Evolutionary conservation across 768 basidiomycete species (phyloP), one percentile per base, ranked within the genome.

Genomic region (Boletus tomentosulus): DNA sequence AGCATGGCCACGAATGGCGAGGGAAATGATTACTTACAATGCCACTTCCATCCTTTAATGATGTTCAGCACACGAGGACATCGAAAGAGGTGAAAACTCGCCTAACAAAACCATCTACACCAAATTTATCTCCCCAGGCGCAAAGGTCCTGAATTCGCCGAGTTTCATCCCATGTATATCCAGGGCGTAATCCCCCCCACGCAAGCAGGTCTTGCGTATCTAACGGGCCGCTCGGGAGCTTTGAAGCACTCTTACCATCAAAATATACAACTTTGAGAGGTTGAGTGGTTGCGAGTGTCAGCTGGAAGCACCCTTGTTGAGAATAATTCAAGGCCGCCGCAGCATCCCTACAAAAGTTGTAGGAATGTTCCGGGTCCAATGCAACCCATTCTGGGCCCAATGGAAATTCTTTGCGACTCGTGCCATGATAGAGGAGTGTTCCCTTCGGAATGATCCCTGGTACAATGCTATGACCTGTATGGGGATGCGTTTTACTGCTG

Each of bases 31-130:
- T 9, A 62, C 76, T 60, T 55, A 78, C 77, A 81, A 78, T 54
- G 76, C 71, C 67, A 75, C 72, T 69, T 77, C 75, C 78, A 78
- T 78, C 55, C 74, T 78, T 31, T 8, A 33, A 12, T 3, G 4
- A 25, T 15, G 22, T 43, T 35, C n/a, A 47, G 12, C 6, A 19
- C 11, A 27, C 7, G 13, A 25, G 25, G 27, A 46, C 11, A 25
- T 27, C 12, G 22, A 16, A 5, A 4, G 25, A 15, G 12, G 22
- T 28, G 11, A 19, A 4, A n/a, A 50, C 11, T 39, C 38, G 51
- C 68, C 71, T 65, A 25, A 73, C 65, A 46, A 71, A 72, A 1
- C 70, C 73, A 44, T 73, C 71, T 11, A 74, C 30, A 9, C 64
- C 67, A 4, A 65, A 50, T 13, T 57, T 48, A 38, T 58, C 60